Evolutionary conservation across 2,329 filamentous ascomycete genomes (phyloP), one percentile per base, ranked within the genome.

Genomic region (Zarea fungicola): DNA sequence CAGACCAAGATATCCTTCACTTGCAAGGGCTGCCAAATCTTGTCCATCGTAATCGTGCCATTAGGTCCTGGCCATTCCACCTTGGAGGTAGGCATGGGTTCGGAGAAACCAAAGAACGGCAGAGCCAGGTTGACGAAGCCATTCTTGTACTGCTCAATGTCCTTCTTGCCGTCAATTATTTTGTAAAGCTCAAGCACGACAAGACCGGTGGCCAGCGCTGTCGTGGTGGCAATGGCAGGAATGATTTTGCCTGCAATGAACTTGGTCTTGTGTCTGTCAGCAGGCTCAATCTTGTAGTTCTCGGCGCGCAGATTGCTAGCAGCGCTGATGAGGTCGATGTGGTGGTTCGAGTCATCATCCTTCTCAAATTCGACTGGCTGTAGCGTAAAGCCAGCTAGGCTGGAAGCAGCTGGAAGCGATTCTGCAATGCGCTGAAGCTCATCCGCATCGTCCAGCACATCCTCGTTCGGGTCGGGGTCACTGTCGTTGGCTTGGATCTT

Each of bases 241-340:
- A 99, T 99, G 59, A 99, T 99, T 80, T 99, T 99, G 66, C 93
- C 93, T 26, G 93, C 95, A 65, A 99, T 99, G 70, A 99, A 97
- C 76, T 99, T 99, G 54, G 92, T 99, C 83, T 93, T 95, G 78
- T 96, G 93, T 54, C 89, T 81, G 64, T 99, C 92, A 1, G 93
- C 91, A 55, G 84, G 80, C 62, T 89, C 83, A 58, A 99, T 99
- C 68, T 93, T 95, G 80, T 99, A 99, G 74, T 99, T 99, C 69
- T 95, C 87, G 1, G 93, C 93, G 52, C 95, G 88, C 52, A 99
- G 76, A 66, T 99, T 99, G 74, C 91, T 96, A 56, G 91, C 91
- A 1, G 91, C 90, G 7, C 93, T 95, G 70, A 99, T 97, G 74
- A 99, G 99, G 69, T 97, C 93, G 61, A 99, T 99, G 74, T 99